Evolutionary conservation across 495 filamentous ascomycete genomes (phyloP).

Genomic region (Neurospora terricola): DNA sequence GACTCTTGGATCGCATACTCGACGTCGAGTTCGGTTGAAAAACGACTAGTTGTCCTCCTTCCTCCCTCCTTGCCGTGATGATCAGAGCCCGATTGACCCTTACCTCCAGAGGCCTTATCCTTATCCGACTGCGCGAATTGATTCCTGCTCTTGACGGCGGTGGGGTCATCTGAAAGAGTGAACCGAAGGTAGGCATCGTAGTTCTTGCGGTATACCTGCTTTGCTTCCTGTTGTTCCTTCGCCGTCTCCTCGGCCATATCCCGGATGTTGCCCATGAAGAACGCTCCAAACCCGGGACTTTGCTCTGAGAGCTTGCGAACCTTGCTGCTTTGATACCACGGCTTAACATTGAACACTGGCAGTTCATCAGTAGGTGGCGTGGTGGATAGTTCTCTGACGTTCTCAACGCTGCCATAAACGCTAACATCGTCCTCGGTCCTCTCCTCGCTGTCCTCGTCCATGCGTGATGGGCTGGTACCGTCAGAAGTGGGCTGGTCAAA

Average conservation of each 20-base stretch:
- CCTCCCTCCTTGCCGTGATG: constrained; percentile 43
- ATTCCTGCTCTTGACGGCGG: constrained; percentile 34
- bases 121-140: constrained; percentile 24
- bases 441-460: constrained; percentile 35
- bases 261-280: constrained; percentile 21
- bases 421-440: constrained; percentile 55
- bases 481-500: constrained; percentile 10
- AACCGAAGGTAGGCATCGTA: constrained; percentile 40
- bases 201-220: constrained; percentile 26
- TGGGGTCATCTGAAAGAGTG: constrained; percentile 41
- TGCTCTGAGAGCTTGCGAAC: constrained; percentile 23
- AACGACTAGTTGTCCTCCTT: constrained; percentile 43
- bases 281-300: constrained; percentile 21
- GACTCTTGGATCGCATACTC: constrained; percentile 69
- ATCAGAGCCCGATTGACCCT: constrained; percentile 34
- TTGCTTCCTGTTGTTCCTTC: constrained; percentile 20
- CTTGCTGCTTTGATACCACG: constrained; percentile 32
- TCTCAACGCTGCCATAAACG: constrained; percentile 40
- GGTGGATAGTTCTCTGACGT: constrained; percentile 34
- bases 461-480: constrained; percentile 8
- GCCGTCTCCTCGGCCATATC: constrained; percentile 12
- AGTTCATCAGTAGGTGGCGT: constrained; percentile 41
- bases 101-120: constrained; percentile 13
- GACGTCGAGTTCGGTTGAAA: constrained; percentile 60
- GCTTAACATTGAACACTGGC: constrained; percentile 29